Conservation (phyloP, 345 rosid species). For the Turritis glabra region DNA sequence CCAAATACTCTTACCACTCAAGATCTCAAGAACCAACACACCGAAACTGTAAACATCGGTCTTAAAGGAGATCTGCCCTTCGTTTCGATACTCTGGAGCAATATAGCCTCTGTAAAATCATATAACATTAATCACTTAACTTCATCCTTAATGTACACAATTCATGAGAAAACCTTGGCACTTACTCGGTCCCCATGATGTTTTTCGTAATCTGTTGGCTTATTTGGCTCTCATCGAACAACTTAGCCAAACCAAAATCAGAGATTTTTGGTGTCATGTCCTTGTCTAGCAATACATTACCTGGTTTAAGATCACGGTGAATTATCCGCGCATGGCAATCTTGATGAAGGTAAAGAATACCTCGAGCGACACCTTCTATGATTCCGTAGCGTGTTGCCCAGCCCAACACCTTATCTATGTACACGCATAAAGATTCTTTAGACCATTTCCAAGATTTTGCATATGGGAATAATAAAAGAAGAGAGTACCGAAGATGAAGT, state of each 20-base stretch:
- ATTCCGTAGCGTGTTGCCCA: slow-evolving; percentile 47
- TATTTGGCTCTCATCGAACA: slow-evolving; percentile 32
- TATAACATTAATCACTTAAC: neutral
- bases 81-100: slow-evolving; percentile 44
- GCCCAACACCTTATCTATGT: slow-evolving; percentile 18
- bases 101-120: slow-evolving; percentile 45
- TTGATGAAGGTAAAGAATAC: slow-evolving; percentile 53
- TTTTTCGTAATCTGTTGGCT: neutral
- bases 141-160: neutral
- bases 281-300: slow-evolving; percentile 45
- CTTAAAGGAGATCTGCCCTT: slow-evolving; percentile 42
- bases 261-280: slow-evolving; percentile 42
- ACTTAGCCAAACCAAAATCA: slow-evolving; percentile 52
- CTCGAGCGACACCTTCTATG: slow-evolving; percentile 44
- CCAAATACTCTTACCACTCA: slow-evolving; percentile 31
- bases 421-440: neutral
- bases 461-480: neutral
- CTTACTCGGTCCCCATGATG: slow-evolving; percentile 38
- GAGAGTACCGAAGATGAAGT: slow-evolving; percentile 42
- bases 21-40: slow-evolving; percentile 37
- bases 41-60: slow-evolving; percentile 49
- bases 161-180: neutral
- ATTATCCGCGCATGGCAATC: slow-evolving; percentile 50
- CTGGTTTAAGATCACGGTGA: slow-evolving; percentile 52
- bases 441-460: slow-evolving; percentile 18